Conservation (phyloP, 1,284 basidiomycete species). For the Malassezia japonica region DNA sequence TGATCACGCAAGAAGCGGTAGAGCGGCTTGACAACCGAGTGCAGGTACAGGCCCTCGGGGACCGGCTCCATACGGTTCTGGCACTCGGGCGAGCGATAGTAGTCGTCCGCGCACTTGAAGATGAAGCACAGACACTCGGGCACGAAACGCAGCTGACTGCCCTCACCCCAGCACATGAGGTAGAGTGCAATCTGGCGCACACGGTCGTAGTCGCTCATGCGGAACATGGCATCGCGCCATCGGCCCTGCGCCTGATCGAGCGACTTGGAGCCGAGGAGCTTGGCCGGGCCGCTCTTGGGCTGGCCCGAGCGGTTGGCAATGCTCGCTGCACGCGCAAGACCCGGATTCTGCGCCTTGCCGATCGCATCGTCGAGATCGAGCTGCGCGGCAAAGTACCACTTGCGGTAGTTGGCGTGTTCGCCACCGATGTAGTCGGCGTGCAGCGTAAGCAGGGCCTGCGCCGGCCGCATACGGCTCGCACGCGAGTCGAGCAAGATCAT, state of each 20-base stretch:
- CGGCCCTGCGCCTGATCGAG: slow-evolving; percentile 70
- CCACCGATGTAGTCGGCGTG: slow-evolving; percentile 99
- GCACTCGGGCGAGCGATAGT: slow-evolving; percentile 97
- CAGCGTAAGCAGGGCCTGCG: slow-evolving; percentile 78
- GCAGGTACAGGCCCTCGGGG: slow-evolving; percentile 86
- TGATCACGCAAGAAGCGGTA: slow-evolving; percentile 96
- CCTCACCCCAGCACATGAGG: slow-evolving; percentile 95
- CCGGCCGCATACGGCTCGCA: slow-evolving; percentile 73
- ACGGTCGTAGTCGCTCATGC: slow-evolving; percentile 96
- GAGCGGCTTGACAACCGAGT: slow-evolving; percentile 83
- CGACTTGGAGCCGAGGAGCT: slow-evolving; percentile 61
- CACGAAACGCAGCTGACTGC: slow-evolving; percentile 93
- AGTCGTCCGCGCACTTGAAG: slow-evolving; percentile 99
- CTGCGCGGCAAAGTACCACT: slow-evolving; percentile 98
- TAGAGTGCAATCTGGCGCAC: slow-evolving; percentile 92
- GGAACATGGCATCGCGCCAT: slow-evolving; percentile 96
- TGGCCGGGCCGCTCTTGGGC: slow-evolving; percentile 10
- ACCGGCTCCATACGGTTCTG: slow-evolving; percentile 87
- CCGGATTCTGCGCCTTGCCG: slow-evolving; percentile 81
- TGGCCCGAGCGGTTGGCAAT: slow-evolving; percentile 55
- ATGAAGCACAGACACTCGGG: slow-evolving; percentile 97
- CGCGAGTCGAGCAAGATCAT: slow-evolving; percentile 85
- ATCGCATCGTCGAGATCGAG: slow-evolving; percentile 97
- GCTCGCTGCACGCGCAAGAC: slow-evolving; percentile 70
- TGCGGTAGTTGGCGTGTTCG: slow-evolving; percentile 51